A percentile compares a stretch with the other conserved stretches of the same genome.
These are phyloP conservation scores for Allium sativum DNA, from an alignment of 106 monocot genomes.

Conservation along the genomic window DNA sequence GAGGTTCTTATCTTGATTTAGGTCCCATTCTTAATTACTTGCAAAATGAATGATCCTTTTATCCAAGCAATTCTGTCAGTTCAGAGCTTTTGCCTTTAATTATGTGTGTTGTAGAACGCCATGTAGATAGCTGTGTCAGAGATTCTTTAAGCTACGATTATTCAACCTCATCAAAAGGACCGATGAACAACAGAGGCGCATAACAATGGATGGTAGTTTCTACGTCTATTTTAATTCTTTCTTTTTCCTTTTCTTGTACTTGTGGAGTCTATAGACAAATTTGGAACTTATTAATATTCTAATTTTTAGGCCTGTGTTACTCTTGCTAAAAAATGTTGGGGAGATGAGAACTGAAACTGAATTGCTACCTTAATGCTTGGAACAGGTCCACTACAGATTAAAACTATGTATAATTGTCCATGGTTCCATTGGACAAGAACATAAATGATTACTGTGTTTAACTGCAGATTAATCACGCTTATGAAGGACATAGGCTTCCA, in stretches of 20 bases:
- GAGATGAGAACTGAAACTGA: constrained; percentile 99
- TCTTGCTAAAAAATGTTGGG: constrained; percentile 84
- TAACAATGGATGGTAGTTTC: constrained; percentile 91
- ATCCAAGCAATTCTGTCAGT: constrained; percentile 3
- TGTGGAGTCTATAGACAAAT: not conserved
- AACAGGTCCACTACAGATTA: constrained; percentile 52
- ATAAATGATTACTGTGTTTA: constrained; percentile 6
- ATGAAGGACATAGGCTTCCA: constrained; percentile 87
- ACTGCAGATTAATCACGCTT: constrained; percentile 78
- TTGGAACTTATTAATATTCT: not conserved
- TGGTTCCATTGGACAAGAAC: not conserved
- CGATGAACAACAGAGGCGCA: constrained; percentile 86
- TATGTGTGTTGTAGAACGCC: constrained; percentile 95
- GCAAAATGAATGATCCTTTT: constrained; percentile 4
- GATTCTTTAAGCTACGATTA: constrained; percentile 89
- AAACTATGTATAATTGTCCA: too few species aligned
- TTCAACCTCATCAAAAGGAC: constrained; percentile 97
- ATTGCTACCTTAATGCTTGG: constrained; percentile 98
- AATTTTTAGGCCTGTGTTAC: constrained; percentile 77
- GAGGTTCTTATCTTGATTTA: constrained; percentile 68
- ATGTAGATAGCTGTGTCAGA: constrained; percentile 71
- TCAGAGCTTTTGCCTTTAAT: constrained; percentile 97
- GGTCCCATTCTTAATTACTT: constrained; percentile 5
- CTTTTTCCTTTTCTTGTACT: not conserved
- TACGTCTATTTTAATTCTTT: not conserved